Evolutionary conservation across 192 early-diverging fungal genomes (phyloP), one percentile per base, ranked within the genome.

Genomic region (Allomyces macrogynus): DNA sequence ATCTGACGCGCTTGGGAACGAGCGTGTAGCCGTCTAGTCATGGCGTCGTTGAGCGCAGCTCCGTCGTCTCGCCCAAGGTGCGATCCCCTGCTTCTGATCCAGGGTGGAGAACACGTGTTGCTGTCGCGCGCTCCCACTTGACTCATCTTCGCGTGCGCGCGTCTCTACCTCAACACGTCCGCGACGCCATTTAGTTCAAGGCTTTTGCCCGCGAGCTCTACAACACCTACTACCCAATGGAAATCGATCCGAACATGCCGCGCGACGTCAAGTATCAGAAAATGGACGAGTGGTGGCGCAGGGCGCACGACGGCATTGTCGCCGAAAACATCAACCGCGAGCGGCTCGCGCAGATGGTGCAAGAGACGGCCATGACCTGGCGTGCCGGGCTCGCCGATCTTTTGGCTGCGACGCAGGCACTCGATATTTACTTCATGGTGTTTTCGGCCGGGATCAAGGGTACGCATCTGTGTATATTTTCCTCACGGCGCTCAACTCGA

Each of bases 151-250:
- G n/a, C n/a, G n/a, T n/a, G n/a, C n/a, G n/a, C n/a, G n/a, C n/a
- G n/a, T n/a, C n/a, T n/a, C n/a, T n/a, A n/a, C n/a, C n/a, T n/a
- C n/a, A n/a, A n/a, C n/a, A n/a, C n/a, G n/a, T n/a, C n/a, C n/a
- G n/a, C 26, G 26, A 27, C 26, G 26, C 26, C n/a, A n/a, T n/a
- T n/a, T 40, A 40, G 32, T 40, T 40, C 32, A 40, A 40, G 32
- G 32, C 32, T 7, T 40, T 40, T 40, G 32, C 23, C 10, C 57
- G n/a, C 5, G 49, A 26, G 63, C 60, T 87, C 12, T 80, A 75
- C 66, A 70, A 81, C 25, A 78, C 80, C n/a, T 89, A 83, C 70
- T 87, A 86, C 68, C 85, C 86, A 7, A 84, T 89, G 49, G 87
- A 89, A 68, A 78, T 89, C 22, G 67, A 72, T 14, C 68, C 71